phyloP scores from a whole-genome alignment of 2,329 filamentous ascomycete genomes.

The Zymoseptoria brevis region DNA sequence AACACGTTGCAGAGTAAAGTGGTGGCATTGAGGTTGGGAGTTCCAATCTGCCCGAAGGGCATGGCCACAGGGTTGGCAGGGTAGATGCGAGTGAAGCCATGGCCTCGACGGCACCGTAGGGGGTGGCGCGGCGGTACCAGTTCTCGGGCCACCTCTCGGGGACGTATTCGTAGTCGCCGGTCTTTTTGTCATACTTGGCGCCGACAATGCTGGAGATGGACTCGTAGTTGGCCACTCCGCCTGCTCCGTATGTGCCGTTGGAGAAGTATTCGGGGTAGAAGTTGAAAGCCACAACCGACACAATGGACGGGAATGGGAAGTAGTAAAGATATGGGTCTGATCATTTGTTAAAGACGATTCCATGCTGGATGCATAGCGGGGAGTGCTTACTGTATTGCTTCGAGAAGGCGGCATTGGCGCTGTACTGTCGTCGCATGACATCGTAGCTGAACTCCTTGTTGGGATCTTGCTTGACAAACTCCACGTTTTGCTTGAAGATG shows the following conservation, averaged over 20 bases:
- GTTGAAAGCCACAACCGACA: constrained; percentile 23
- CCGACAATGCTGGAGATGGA: constrained; percentile 25
- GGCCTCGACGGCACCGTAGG: constrained; percentile 25
- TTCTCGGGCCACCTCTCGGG: constrained; percentile 23
- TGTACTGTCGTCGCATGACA: constrained; percentile 23
- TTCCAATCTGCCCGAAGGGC: constrained; percentile 25
- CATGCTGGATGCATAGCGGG: no score
- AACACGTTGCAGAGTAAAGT: constrained; percentile 31
- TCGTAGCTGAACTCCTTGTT: constrained; percentile 22
- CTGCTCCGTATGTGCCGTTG: constrained; percentile 31
- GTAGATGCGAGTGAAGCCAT: constrained; percentile 30
- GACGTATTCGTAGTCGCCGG: constrained; percentile 25
- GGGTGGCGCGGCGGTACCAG: constrained; percentile 25
- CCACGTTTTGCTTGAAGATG: constrained; percentile 26
- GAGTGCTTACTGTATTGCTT: neutral
- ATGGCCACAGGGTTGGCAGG: constrained; percentile 28
- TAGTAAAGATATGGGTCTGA: constrained; percentile 27
- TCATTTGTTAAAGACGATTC: no score
- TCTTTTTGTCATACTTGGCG: constrained; percentile 18
- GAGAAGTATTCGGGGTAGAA: constrained; percentile 29
- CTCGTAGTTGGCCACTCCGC: constrained; percentile 31
- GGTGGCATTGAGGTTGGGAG: constrained; percentile 25
- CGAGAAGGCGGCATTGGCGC: constrained; percentile 7
- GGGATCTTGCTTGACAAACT: constrained; percentile 11
- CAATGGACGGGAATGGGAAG: constrained; percentile 29